Evolutionary conservation across 192 early-diverging fungal genomes (phyloP).

Genomic region (Backusella circina): DNA sequence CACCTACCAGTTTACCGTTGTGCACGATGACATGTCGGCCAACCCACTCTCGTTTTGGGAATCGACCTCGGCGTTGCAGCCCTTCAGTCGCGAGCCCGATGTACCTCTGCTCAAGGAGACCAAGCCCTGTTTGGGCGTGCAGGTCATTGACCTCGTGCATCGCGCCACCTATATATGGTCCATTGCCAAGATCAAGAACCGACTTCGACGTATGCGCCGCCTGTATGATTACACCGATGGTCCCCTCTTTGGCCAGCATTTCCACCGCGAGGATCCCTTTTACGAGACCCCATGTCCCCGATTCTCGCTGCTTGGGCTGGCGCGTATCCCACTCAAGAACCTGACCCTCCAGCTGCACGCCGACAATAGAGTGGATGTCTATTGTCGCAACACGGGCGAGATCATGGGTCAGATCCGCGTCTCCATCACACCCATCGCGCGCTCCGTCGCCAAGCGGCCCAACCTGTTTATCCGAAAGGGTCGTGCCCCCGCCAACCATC

Average conservation of each 20-base stretch:
- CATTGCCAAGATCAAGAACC: slow-evolving; percentile 46
- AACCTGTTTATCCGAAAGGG: slow-evolving; percentile 10
- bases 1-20: slow-evolving; percentile 76
- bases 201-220: slow-evolving; percentile 69
- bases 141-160: slow-evolving; percentile 51
- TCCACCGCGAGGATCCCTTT: slow-evolving; percentile 56
- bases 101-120: slow-evolving; percentile 2
- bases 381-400: slow-evolving; percentile 39
- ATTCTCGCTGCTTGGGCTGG: slow-evolving; percentile 50
- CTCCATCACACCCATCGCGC: slow-evolving; percentile 39
- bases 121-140: slow-evolving; percentile 50
- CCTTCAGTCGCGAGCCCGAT: background rate
- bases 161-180: slow-evolving; percentile 61
- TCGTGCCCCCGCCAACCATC: background rate
- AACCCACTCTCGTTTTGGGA: slow-evolving; percentile 51
- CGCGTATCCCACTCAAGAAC: slow-evolving; percentile 38
- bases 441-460: slow-evolving; percentile 8
- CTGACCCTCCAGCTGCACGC: slow-evolving; percentile 39
- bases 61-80: slow-evolving; percentile 30
- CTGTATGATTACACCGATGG: slow-evolving; percentile 54
- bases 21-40: slow-evolving; percentile 49
- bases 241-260: slow-evolving; percentile 49
- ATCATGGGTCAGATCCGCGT: slow-evolving; percentile 36
- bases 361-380: slow-evolving; percentile 37
- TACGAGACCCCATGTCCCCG: slow-evolving; percentile 48